phyloP scores from a whole-genome alignment of 2,329 filamentous ascomycete genomes.

The Diaporthe destruens region DNA sequence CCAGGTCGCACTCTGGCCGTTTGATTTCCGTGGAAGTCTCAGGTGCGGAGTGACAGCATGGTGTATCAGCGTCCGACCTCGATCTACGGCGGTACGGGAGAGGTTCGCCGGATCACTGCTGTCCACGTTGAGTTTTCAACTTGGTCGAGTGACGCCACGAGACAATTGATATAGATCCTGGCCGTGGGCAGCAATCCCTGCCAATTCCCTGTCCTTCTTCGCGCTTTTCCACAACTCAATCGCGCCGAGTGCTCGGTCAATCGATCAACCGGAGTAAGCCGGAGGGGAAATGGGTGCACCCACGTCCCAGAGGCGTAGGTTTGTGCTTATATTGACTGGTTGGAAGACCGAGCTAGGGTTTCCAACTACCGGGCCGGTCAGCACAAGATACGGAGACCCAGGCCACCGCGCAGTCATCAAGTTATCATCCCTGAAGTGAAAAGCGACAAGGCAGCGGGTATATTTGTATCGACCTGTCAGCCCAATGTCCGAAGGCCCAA shows the following conservation, averaged over 20 bases:
- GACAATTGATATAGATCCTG: not conserved
- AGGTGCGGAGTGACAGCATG: not conserved
- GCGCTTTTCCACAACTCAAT: not conserved
- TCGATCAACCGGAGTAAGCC: not conserved
- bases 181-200: accelerated
- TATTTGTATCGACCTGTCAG: not conserved
- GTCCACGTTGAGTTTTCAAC: not conserved
- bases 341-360: no score
- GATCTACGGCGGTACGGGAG: not conserved
- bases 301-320: no score
- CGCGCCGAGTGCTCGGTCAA: no score
- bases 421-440: no score
- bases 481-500: not conserved
- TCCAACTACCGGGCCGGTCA: no score
- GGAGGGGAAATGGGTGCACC: no score
- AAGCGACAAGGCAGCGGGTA: not conserved
- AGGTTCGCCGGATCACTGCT: not conserved
- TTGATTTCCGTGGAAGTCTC: not conserved
- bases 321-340: no score
- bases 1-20: not conserved
- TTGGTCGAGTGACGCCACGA: no score
- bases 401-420: not conserved
- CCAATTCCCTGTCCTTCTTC: not conserved
- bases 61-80: not conserved
- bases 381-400: no score